Base-by-base conservation (phyloP, 768 basidiomycete species). In the Fomitopsis serialis region DNA sequence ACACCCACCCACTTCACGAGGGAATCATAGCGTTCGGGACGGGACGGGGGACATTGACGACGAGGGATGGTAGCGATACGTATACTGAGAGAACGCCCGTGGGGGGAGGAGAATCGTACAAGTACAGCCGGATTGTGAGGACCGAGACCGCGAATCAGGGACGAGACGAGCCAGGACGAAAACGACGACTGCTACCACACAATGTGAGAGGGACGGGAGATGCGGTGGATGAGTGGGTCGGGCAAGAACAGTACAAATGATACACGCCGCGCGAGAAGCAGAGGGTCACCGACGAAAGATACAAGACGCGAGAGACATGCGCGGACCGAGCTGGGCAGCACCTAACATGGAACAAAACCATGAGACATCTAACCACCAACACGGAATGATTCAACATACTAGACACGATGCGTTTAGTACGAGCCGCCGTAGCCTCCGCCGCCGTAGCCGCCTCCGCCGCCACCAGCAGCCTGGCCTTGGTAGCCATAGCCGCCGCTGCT, bases 101-200 rank as follows among this genome's bases (percentile, higher is more conserved):
- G 9, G 35, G 42, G 42, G 48, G 45, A n/a, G 43, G 19, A 37
- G 49, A 57, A 58, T 64, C 68, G 67, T 73, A 75, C 64, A 72
- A 73, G 74, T 76, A 76, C 74, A 76, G 70, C 66, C 68, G 72
- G 68, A 70, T 71, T 66, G 68, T 66, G 64, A 66, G 55, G 66
- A 63, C 69, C 68, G 66, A 71, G 70, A 70, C 67, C 63, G 64
- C 62, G 61, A 40, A 40, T 59, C 63, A 55, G 37, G 34, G 37
- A 40, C 37, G 37, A 40, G 52, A 50, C 68, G 69, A 70, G 66
- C 69, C 69, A 62, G 59, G 66, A 69, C 65, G 63, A 68, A 67
- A 65, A 68, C 70, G 72, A 74, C 71, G 57, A 66, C 69, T 69
- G 69, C 69, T 68, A 63, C 63, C 63, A 57, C 70, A 70, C 34